These are phyloP conservation scores for Babesia sp. DNA, from an alignment of 169 alveolate species.

Conservation along the genomic window DNA sequence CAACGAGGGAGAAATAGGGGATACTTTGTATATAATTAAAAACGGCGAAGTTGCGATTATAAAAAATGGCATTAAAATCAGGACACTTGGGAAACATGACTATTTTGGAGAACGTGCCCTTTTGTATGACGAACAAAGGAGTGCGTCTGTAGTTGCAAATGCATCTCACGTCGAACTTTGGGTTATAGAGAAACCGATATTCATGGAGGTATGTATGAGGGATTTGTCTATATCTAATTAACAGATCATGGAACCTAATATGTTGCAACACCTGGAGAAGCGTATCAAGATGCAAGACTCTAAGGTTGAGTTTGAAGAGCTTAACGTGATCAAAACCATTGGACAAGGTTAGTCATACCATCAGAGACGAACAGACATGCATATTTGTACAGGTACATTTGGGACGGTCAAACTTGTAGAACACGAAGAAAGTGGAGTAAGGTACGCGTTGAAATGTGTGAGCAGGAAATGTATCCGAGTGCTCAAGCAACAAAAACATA, in stretches of 20 bases:
- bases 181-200: slow-evolving; percentile 87
- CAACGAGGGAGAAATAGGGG: slow-evolving; percentile 90
- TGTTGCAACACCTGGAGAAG: slow-evolving; percentile 86
- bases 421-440: slow-evolving; percentile 77
- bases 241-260: slow-evolving; percentile 80
- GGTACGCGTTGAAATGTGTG: slow-evolving; percentile 90
- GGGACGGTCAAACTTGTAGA: slow-evolving; percentile 88
- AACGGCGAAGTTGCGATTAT: slow-evolving; percentile 89
- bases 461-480: slow-evolving; percentile 77
- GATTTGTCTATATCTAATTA: neutral
- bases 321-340: slow-evolving; percentile 74
- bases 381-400: slow-evolving; percentile 77
- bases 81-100: slow-evolving; percentile 88
- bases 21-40: slow-evolving; percentile 88
- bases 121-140: slow-evolving; percentile 87
- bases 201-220: slow-evolving; percentile 70
- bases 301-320: slow-evolving; percentile 83
- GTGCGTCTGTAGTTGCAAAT: slow-evolving; percentile 88
- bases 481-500: slow-evolving; percentile 84
- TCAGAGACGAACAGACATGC: neutral
- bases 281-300: slow-evolving; percentile 90
- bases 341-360: slow-evolving; percentile 78
- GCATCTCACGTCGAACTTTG: slow-evolving; percentile 75
- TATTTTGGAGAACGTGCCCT: slow-evolving; percentile 95
- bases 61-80: slow-evolving; percentile 77